Percentiles rank a stretch among this genome's conserved stretches.
phyloP scores from a whole-genome alignment of 2,329 filamentous ascomycete species.

The Aureobasidium sp. region DNA sequence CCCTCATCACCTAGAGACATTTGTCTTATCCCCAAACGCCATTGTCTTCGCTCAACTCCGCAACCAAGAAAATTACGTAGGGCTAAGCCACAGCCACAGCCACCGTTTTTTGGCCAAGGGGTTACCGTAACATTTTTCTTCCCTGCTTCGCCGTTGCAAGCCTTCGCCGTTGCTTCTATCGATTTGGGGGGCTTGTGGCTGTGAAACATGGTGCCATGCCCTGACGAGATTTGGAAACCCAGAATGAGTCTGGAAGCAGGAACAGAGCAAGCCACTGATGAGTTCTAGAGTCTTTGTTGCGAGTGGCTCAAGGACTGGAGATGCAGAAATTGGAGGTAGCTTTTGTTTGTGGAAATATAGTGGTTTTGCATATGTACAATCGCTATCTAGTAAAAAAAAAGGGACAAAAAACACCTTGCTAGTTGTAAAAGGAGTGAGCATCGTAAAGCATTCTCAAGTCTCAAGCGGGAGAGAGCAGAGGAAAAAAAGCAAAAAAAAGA shows the following conservation, averaged over 20 bases:
- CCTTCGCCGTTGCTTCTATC: conserved; percentile 1
- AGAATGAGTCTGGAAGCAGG: neutral
- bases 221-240: neutral
- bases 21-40: neutral
- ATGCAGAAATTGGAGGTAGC: neutral
- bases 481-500: neutral
- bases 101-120: too few species aligned
- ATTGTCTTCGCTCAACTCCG: neutral
- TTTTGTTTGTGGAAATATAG: neutral
- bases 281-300: neutral
- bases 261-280: neutral
- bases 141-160: neutral
- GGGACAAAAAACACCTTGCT: neutral
- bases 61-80: neutral
- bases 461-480: neutral
- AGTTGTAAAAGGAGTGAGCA: neutral
- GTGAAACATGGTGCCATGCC: neutral
- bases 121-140: neutral
- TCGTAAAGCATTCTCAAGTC: neutral
- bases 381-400: neutral
- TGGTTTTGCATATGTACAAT: neutral
- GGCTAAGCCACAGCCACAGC: neutral
- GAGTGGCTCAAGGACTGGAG: neutral
- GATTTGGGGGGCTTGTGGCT: neutral
- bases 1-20: neutral